Evolutionary conservation across 2,329 filamentous ascomycete genomes (phyloP), one percentile per base, ranked within the genome.

Genomic region (Paraphaeosphaeria sporulosa): DNA sequence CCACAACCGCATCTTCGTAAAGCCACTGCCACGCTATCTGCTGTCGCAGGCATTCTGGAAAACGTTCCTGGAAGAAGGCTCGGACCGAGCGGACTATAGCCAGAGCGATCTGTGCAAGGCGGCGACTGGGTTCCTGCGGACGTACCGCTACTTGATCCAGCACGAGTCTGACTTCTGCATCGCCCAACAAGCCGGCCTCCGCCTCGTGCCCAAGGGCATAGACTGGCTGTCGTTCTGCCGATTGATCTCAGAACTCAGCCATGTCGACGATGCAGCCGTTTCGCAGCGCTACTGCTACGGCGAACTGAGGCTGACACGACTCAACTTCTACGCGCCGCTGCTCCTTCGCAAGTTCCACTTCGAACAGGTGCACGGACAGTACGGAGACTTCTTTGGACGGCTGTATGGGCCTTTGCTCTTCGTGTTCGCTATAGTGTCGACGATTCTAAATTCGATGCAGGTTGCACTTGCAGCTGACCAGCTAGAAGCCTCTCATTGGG

Each of bases 301-400:
- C n/a, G 80, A 83, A 64, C 70, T 83, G 30, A 76, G 81, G 1
- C 72, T 82, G 8, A 71, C 73, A 7, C 74, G 80, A n/a, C 65
- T 83, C 32, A 80, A 85, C 67, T 75, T 80, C 54, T 76, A 81
- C 54, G 77, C 79, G 4, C n/a, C n/a, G 21, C 4, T 51, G 1
- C 34, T 51, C 30, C 61, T 61, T 30, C 32, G 49, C 49, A 51
- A 51, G 23, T 51, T 51, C 19, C 19, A 51, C 9, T 51, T 40
- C 34, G n/a, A 40, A 3, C 49, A 25, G 19, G n/a, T 23, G 10
- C 34, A 51, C 17, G 32, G 34, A 1, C 49, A 51, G 13, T 46
- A 46, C 19, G 43, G 43, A 25, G 13, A n/a, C 3, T 42, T 8
- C 13, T 36, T 36, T 30, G 27, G 4, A 4, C 4, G 8, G 25